Conservation (phyloP, 192 early-diverging fungal species). For the Dimargaris cristalligena region DNA sequence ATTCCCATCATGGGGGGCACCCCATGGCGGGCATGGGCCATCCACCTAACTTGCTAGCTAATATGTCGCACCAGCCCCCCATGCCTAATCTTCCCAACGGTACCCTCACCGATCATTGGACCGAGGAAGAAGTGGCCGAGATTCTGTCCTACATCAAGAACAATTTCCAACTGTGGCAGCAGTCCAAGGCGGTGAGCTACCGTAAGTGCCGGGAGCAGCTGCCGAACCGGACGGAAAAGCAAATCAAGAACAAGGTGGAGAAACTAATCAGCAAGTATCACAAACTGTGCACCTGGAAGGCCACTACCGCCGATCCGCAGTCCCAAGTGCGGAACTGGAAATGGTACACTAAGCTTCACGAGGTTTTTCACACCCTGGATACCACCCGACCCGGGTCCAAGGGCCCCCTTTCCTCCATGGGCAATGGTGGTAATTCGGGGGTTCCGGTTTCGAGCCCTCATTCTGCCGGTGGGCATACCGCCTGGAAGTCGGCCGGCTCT, state of each 20-base stretch:
- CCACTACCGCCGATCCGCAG: conserved; percentile 6
- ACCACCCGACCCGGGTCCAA: background rate
- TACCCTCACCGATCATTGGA: conserved; percentile 11
- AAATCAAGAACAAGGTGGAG: conserved; percentile 11
- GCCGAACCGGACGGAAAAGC: conserved; percentile 10
- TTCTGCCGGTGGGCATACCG: too few species aligned
- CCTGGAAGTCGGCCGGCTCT: too few species aligned
- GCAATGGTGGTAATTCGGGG: too few species aligned
- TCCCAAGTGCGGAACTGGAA: conserved; percentile 6
- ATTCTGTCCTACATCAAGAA: conserved; percentile 11
- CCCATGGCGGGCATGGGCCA: conserved; percentile 8
- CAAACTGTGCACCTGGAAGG: conserved; percentile 8
- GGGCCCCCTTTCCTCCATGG: background rate
- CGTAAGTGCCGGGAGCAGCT: conserved; percentile 9
- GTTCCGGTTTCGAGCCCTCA: too few species aligned
- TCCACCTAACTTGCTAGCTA: conserved; percentile 1
- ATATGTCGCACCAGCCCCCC: background rate
- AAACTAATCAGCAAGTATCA: conserved; percentile 11
- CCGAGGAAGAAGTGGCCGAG: conserved; percentile 3
- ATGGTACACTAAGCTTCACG: conserved; percentile 11
- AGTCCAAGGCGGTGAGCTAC: conserved; percentile 11
- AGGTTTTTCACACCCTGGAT: conserved; percentile 5
- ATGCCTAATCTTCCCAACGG: background rate
- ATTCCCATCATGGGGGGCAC: conserved; percentile 3
- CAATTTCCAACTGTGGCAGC: conserved; percentile 11